phyloP scores from a whole-genome alignment of 345 rosid genomes.

The Linum usitatissimum region DNA sequence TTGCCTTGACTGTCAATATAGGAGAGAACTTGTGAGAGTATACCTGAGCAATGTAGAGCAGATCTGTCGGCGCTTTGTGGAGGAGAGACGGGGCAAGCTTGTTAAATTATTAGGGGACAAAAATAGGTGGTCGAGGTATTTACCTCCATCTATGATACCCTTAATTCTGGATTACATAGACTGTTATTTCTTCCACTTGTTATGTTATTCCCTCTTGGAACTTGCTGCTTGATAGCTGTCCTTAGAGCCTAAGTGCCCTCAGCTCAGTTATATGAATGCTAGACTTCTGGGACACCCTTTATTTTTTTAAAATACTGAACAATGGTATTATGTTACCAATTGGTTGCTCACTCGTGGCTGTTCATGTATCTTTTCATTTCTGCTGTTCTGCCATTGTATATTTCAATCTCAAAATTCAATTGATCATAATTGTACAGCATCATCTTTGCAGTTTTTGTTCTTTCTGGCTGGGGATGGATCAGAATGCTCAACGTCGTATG shows the following conservation, averaged over 20 bases:
- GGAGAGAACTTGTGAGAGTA: constrained; percentile 90
- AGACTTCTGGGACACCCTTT: background rate
- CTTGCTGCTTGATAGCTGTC: background rate
- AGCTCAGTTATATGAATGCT: background rate
- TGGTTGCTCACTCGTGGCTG: background rate
- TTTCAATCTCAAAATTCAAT: background rate
- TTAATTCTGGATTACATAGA: background rate
- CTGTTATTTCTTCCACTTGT: background rate
- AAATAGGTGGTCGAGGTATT: constrained; percentile 79
- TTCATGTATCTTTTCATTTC: background rate
- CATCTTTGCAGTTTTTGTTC: constrained; percentile 56
- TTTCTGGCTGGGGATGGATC: constrained; percentile 81
- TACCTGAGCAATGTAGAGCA: constrained; percentile 82
- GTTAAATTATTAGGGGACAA: constrained; percentile 67
- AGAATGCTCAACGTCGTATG: constrained; percentile 55
- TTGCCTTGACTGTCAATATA: constrained; percentile 74
- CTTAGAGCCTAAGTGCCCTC: background rate
- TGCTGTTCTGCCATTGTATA: background rate
- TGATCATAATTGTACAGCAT: constrained; percentile 2
- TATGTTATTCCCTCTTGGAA: background rate
- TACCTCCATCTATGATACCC: background rate
- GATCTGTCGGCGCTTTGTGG: constrained; percentile 74
- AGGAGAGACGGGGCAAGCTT: constrained; percentile 64
- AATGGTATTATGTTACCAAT: background rate
- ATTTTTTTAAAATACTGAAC: too few relatives aligned